These are phyloP conservation scores for Crucibulum laeve DNA, from an alignment of 768 basidiomycete species.

Conservation along the genomic window DNA sequence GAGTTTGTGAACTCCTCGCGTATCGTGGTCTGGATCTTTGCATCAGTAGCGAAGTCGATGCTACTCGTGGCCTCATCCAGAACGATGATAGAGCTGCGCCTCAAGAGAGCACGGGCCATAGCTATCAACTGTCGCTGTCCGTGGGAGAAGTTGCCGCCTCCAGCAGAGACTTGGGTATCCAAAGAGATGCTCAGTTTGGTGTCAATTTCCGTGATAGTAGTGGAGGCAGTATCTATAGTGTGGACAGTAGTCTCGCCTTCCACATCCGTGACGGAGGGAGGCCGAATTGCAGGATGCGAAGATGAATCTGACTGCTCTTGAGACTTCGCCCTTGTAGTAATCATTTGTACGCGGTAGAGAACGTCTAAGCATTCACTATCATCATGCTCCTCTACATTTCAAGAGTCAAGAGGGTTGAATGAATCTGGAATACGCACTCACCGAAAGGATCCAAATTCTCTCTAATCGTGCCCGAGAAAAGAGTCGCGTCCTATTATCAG, in stretches of 20 bases:
- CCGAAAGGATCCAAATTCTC: conserved; percentile 1
- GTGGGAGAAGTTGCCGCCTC: conserved; percentile 88
- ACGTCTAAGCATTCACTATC: conserved; percentile 81
- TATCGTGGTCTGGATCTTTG: conserved; percentile 87
- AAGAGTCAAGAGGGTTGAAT: neutral
- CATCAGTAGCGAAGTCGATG: conserved; percentile 84
- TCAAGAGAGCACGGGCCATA: conserved; percentile 79
- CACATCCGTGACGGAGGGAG: conserved; percentile 33
- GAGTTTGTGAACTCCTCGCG: conserved; percentile 79
- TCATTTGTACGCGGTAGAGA: conserved; percentile 76
- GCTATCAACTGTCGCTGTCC: conserved; percentile 88
- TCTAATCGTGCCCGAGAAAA: neutral
- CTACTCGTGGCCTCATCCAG: conserved; percentile 84
- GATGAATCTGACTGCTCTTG: conserved; percentile 40
- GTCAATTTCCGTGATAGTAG: conserved; percentile 52
- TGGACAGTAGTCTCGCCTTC: conserved; percentile 29
- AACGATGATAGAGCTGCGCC: conserved; percentile 72
- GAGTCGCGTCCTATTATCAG: neutral
- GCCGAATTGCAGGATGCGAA: conserved; percentile 39
- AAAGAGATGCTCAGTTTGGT: conserved; percentile 55
- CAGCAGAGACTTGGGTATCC: conserved; percentile 77
- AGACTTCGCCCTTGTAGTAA: conserved; percentile 50
- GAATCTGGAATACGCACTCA: neutral
- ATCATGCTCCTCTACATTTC: conserved; percentile 57
- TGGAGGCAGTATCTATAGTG: conserved; percentile 31